A percentile compares a stretch with the other conserved stretches of the same genome.
Evolutionary conservation across 2,329 filamentous ascomycete genomes (phyloP).

Genomic region (Penicillium thymicola): DNA sequence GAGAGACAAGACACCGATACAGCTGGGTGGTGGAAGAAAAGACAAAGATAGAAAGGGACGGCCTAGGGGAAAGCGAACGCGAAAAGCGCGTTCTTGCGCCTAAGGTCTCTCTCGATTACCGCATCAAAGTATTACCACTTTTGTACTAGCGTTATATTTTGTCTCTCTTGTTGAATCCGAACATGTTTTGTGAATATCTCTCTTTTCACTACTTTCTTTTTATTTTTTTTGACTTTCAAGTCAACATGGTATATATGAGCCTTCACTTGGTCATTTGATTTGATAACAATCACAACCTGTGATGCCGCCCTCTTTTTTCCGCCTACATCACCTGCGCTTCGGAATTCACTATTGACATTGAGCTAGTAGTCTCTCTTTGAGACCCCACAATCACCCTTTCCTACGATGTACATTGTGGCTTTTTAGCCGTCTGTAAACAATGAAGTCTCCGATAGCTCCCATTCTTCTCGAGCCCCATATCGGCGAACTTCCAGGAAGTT

Average conservation of each 20-base stretch:
- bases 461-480: slow-evolving; percentile 18
- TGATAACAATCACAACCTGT: neutral
- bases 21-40: slow-evolving; percentile 1
- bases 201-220: neutral
- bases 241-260: neutral
- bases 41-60: neutral
- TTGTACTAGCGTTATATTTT: slow-evolving; percentile 11
- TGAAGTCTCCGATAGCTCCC: slow-evolving; percentile 13
- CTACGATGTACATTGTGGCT: slow-evolving; percentile 1
- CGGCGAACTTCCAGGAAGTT: slow-evolving; percentile 18
- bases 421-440: neutral
- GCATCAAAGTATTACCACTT: slow-evolving; percentile 23
- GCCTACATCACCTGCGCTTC: neutral
- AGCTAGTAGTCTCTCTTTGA: neutral
- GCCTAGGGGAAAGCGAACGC: slow-evolving; percentile 14
- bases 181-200: neutral
- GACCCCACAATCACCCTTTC: neutral
- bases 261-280: neutral
- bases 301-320: neutral
- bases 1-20: neutral
- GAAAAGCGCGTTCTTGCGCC: slow-evolving; percentile 26
- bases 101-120: slow-evolving; percentile 10
- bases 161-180: neutral
- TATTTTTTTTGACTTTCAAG: neutral
- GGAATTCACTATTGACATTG: neutral